These are phyloP conservation scores for Pyrenophora graminea DNA, from an alignment of 2,329 filamentous ascomycete genomes.

Conservation along the genomic window DNA sequence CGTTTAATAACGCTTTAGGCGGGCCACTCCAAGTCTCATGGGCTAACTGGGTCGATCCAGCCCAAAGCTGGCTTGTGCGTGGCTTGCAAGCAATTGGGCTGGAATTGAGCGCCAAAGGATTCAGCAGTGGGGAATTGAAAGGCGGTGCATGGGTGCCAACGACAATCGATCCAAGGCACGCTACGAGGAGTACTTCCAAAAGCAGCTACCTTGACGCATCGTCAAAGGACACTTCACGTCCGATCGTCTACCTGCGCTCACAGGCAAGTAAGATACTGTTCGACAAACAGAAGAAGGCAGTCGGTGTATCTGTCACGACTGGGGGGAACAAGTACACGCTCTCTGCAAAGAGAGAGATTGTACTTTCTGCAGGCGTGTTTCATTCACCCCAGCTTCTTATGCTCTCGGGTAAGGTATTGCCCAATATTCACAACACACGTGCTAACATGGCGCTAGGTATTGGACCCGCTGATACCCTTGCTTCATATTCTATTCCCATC, in stretches of 20 bases:
- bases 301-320: conserved; percentile 39
- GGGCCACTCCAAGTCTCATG: conserved; percentile 34
- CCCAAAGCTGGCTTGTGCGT: conserved; percentile 28
- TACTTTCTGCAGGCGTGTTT: conserved; percentile 49
- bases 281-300: conserved; percentile 18
- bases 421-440: background rate
- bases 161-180: conserved; percentile 37
- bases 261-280: conserved; percentile 25
- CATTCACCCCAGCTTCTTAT: conserved; percentile 48
- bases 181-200: conserved; percentile 28
- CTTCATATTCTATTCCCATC: conserved; percentile 22
- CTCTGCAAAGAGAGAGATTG: conserved; percentile 46
- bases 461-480: conserved; percentile 27
- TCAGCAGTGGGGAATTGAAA: conserved; percentile 29
- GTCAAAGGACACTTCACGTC: conserved; percentile 2
- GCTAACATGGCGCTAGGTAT: conserved; percentile 38
- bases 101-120: conserved; percentile 17
- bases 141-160: conserved; percentile 29
- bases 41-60: conserved; percentile 19
- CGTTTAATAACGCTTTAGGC: conserved; percentile 17
- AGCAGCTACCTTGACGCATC: conserved; percentile 22
- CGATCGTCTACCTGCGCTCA: conserved; percentile 18
- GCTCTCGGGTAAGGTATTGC: conserved; percentile 29
- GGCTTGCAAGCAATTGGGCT: conserved; percentile 29
- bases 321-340: conserved; percentile 15